phyloP scores from a whole-genome alignment of 192 early-diverging fungal genomes.

The Coemansia sp. region DNA sequence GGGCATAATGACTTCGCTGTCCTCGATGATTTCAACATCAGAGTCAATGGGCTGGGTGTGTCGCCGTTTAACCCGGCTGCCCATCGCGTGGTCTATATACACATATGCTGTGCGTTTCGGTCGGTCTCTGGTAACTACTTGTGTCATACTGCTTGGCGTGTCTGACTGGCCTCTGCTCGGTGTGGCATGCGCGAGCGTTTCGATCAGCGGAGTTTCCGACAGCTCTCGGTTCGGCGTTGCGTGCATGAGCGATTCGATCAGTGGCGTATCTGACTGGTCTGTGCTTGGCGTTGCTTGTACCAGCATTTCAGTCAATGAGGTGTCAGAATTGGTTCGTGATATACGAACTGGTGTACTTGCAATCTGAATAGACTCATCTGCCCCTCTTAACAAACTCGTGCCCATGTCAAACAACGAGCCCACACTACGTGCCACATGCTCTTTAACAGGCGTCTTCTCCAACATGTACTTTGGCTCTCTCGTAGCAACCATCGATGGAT shows the following conservation, averaged over 20 bases:
- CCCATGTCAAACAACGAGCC: constrained; percentile 16
- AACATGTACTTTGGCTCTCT: constrained; percentile 17
- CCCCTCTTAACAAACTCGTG: constrained; percentile 12
- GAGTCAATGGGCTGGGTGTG: not conserved
- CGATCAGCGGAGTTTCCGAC: too few species aligned
- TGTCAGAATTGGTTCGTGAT: not conserved
- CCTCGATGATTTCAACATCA: not conserved
- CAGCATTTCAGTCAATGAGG: not conserved
- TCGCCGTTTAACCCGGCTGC: not conserved
- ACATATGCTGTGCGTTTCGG: not conserved
- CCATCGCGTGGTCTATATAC: constrained; percentile 20
- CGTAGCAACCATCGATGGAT: constrained; percentile 13
- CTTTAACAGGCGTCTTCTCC: constrained; percentile 6
- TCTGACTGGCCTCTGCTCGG: too few species aligned
- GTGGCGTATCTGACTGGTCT: too few species aligned
- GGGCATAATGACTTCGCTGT: not conserved
- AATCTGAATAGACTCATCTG: not conserved
- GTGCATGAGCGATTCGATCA: too few species aligned
- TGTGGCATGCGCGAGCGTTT: too few species aligned
- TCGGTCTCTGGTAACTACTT: too few species aligned
- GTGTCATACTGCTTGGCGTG: too few species aligned
- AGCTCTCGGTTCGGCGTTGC: too few species aligned
- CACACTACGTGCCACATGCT: not conserved
- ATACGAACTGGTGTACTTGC: not conserved
- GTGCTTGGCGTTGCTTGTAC: too few species aligned